Conservation (phyloP, 768 basidiomycete species). For the Tricholoma sp. region DNA sequence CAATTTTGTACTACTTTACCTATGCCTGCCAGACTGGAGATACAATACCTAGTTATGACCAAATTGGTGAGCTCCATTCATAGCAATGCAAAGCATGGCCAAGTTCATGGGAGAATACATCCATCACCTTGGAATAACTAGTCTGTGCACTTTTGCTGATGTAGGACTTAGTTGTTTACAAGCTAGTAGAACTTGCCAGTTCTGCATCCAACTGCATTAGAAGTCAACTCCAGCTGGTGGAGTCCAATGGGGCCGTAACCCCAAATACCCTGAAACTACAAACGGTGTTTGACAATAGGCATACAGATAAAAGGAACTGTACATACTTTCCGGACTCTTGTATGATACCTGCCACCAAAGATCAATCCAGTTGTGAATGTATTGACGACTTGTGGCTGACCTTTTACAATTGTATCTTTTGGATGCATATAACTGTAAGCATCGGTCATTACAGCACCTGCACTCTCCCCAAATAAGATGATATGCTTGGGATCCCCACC, state of each 20-base stretch:
- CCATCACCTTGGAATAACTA: too few species aligned
- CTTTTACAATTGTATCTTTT: slow-evolving; percentile 21
- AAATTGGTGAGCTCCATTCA: too few species aligned
- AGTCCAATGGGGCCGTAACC: slow-evolving; percentile 9
- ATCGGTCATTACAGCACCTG: slow-evolving; percentile 25
- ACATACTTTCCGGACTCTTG: slow-evolving; percentile 32
- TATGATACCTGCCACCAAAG: slow-evolving; percentile 22
- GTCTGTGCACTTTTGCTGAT: too few species aligned
- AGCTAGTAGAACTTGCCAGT: too few species aligned
- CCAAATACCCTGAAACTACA: slow-evolving; percentile 7
- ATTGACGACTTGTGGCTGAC: neutral
- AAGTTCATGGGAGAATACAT: too few species aligned
- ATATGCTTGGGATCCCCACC: slow-evolving; percentile 35
- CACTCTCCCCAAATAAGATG: slow-evolving; percentile 30
- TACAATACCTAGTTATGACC: too few species aligned
- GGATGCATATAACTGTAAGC: slow-evolving; percentile 27
- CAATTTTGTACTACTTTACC: too few species aligned
- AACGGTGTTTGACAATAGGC: neutral
- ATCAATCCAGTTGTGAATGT: neutral
- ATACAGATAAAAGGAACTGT: neutral
- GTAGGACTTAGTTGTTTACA: too few species aligned
- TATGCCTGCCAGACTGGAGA: too few species aligned
- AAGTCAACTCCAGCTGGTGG: slow-evolving; percentile 27
- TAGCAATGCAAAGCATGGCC: too few species aligned
- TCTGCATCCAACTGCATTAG: slow-evolving; percentile 23